Percentiles rank a stretch among this genome's conserved stretches.
Conservation (phyloP, 164 flowering plant genomes). For the Vitis riparia region DNA sequence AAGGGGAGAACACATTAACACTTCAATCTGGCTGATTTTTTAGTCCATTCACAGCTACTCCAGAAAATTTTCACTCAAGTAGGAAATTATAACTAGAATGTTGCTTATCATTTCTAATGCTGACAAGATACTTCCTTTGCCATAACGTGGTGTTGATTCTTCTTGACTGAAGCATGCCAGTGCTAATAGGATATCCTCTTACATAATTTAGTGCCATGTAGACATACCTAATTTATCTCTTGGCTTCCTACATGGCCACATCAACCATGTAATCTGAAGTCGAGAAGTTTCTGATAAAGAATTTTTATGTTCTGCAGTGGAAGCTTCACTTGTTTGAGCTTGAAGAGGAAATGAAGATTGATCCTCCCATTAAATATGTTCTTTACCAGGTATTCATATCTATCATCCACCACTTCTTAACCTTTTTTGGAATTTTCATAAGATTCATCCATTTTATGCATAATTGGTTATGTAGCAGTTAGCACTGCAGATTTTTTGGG, state of each 20-base stretch:
- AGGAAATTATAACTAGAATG: background rate
- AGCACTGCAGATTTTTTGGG: no score
- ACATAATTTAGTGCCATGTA: background rate
- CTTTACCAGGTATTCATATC: slow-evolving; percentile 66
- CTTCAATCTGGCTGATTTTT: no score
- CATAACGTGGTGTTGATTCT: background rate
- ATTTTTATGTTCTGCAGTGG: slow-evolving; percentile 56
- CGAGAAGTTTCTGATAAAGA: background rate
- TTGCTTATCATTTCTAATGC: background rate
- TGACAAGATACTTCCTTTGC: background rate
- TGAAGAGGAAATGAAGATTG: slow-evolving; percentile 80
- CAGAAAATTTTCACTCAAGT: background rate
- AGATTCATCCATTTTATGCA: background rate
- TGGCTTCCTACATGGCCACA: no score
- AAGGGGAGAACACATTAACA: no score
- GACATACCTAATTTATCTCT: no score
- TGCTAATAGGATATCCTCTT: background rate
- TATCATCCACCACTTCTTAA: background rate
- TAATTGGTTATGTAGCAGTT: background rate
- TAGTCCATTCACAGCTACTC: no score
- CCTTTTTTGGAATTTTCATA: background rate
- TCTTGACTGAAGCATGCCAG: background rate
- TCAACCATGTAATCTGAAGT: background rate
- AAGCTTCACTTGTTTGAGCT: slow-evolving; percentile 93
- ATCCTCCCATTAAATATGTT: slow-evolving; percentile 76